Evolutionary conservation across 2,329 filamentous ascomycete genomes (phyloP).

Genomic region (Cercospora brassicicola): DNA sequence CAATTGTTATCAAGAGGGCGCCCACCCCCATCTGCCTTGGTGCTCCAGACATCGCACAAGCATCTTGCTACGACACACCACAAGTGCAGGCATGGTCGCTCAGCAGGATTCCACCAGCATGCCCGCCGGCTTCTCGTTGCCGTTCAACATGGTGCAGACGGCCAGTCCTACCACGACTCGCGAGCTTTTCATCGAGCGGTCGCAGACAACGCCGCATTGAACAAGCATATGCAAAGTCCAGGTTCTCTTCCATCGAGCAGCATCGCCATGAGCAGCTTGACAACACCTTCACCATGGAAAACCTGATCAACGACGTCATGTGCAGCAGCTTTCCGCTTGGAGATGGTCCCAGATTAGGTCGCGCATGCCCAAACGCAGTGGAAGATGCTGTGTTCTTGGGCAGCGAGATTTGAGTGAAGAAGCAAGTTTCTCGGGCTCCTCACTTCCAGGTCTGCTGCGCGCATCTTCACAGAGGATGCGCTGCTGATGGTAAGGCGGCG

Average conservation of each 20-base stretch:
- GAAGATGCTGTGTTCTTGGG: background rate
- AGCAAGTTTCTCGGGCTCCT: background rate
- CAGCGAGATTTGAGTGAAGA: constrained; percentile 1
- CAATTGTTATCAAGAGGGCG: background rate
- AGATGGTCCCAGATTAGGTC: background rate
- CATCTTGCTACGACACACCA: background rate
- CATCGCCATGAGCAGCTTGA: background rate
- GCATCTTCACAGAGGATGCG: too few species aligned
- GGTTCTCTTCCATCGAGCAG: background rate
- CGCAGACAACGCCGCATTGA: background rate
- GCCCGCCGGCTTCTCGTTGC: background rate
- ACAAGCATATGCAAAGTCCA: background rate
- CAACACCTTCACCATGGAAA: background rate
- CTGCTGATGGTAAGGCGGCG: too few species aligned
- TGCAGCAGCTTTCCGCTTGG: constrained; percentile 1
- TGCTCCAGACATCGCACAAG: background rate
- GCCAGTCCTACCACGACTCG: background rate
- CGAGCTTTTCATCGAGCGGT: background rate
- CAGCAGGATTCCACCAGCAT: constrained; percentile 7
- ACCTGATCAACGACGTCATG: constrained; percentile 2
- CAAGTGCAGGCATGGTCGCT: background rate
- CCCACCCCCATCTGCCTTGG: background rate
- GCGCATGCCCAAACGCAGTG: background rate
- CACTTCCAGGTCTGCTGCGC: too few species aligned
- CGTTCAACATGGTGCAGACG: background rate